Evolutionary conservation across 768 basidiomycete species (phyloP).

Genomic region (Daedaleopsis nitida): DNA sequence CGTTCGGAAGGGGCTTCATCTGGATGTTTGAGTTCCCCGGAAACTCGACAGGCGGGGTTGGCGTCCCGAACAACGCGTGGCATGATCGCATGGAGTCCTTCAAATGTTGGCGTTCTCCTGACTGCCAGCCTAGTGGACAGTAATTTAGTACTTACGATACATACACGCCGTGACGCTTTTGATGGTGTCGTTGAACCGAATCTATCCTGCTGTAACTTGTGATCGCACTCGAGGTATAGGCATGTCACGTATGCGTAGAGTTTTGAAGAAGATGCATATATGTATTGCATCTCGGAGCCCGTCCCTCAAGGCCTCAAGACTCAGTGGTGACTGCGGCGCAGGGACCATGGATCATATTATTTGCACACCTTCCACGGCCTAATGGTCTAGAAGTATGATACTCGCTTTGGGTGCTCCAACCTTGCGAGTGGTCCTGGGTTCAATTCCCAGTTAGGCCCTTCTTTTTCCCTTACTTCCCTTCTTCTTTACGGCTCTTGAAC

Average conservation of each 20-base stretch:
- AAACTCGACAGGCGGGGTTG: background rate
- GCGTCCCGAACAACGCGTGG: background rate
- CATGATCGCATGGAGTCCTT: background rate
- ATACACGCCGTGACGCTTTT: no score
- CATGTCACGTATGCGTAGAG: no score
- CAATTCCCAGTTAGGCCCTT: constrained; percentile 23
- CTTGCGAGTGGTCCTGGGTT: constrained; percentile 22
- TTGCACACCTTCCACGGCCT: constrained; percentile 7
- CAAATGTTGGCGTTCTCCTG: background rate
- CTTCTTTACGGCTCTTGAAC: no score
- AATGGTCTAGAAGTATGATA: constrained; percentile 24
- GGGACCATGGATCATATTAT: no score
- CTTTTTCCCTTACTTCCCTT: background rate
- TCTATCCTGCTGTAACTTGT: background rate
- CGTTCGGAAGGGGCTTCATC: background rate
- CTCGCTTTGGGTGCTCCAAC: constrained; percentile 15
- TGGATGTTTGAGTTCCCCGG: background rate
- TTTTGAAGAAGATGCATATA: no score
- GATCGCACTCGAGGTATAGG: background rate
- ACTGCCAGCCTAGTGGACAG: background rate
- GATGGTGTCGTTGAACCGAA: no score
- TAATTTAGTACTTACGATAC: background rate
- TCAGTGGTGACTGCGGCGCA: no score
- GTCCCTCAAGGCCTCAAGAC: no score
- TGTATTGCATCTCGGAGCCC: no score